Conservation (phyloP, 768 basidiomycete genomes). For the Leccinum imitatum region DNA sequence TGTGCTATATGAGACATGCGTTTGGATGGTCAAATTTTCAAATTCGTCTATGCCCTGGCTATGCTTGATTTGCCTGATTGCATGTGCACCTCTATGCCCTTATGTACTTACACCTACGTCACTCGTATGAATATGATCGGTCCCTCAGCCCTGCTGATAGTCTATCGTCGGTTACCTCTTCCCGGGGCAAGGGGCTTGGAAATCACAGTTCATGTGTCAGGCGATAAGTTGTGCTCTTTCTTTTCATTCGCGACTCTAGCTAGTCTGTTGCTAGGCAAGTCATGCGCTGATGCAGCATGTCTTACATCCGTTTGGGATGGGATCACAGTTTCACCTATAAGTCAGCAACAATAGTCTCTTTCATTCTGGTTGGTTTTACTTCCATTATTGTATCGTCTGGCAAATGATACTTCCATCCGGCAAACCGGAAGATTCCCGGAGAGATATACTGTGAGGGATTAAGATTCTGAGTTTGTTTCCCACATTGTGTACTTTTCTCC, state of each 20-base stretch:
- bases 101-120: neutral
- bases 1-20: slow-evolving; percentile 16
- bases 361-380: neutral
- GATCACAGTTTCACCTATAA: neutral
- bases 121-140: neutral
- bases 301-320: neutral
- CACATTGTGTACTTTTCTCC: neutral
- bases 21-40: slow-evolving; percentile 10
- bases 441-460: neutral
- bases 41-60: neutral
- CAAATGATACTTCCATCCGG: neutral
- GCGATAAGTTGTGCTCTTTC: neutral
- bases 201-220: neutral
- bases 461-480: neutral
- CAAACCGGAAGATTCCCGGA: neutral
- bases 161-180: neutral
- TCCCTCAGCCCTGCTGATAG: neutral
- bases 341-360: neutral
- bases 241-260: neutral
- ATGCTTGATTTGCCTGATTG: slow-evolving; percentile 1
- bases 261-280: neutral
- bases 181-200: neutral
- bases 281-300: neutral
- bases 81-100: neutral
- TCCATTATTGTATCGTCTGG: neutral